These are phyloP conservation scores for Escallonia herrerae DNA, from an alignment of 129 eudicot species.

Conservation along the genomic window DNA sequence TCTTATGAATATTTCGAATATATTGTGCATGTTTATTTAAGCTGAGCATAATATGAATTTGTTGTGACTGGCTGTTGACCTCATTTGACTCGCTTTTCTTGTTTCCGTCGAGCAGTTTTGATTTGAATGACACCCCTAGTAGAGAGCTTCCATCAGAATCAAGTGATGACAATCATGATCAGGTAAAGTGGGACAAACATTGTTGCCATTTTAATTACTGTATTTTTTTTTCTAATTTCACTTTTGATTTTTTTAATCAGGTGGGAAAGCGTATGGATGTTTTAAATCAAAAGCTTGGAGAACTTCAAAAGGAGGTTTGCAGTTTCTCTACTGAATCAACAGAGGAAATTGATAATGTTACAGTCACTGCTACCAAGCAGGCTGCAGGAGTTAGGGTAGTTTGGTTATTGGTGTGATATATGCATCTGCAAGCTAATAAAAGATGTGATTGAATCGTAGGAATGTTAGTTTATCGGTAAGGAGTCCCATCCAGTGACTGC, in stretches of 20 bases:
- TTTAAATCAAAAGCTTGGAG: constrained; percentile 53
- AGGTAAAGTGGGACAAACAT: constrained; percentile 24
- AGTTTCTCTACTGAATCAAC: not conserved
- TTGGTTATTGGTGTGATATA: too few relatives aligned
- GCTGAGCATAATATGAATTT: too few relatives aligned
- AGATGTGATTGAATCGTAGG: too few relatives aligned
- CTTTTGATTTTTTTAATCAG: constrained; percentile 27
- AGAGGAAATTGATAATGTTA: not conserved
- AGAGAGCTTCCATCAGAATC: constrained; percentile 64
- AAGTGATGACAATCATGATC: constrained; percentile 43
- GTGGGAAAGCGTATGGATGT: constrained; percentile 41
- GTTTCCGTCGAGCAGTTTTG: constrained; percentile 37
- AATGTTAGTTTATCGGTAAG: too few relatives aligned
- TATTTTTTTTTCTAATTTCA: not conserved
- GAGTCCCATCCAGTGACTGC: too few relatives aligned
- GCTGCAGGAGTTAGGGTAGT: not conserved
- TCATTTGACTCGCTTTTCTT: not conserved
- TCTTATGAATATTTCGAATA: too few relatives aligned
- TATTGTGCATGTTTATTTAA: too few relatives aligned
- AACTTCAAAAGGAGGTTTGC: constrained; percentile 72
- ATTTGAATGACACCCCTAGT: constrained; percentile 32
- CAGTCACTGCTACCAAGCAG: constrained; percentile 6
- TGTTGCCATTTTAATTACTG: too few relatives aligned
- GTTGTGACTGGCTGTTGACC: not conserved
- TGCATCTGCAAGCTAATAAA: too few relatives aligned